A percentile compares a stretch with the other conserved stretches of the same genome.
Conservation (phyloP, 108 stramenopile genomes). For the Cyclostephanos tholiformis region DNA sequence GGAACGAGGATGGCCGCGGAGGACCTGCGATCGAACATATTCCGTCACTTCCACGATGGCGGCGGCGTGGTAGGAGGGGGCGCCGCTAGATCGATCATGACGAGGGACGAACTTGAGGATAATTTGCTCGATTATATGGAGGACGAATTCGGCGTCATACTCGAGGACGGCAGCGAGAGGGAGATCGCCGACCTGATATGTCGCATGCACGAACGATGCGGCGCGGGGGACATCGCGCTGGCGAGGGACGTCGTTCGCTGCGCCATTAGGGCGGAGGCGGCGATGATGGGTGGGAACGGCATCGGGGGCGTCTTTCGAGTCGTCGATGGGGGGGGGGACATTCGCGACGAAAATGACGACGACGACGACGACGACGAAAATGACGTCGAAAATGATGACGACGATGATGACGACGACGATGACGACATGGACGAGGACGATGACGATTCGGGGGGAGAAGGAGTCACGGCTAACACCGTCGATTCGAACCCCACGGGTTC, state of each 20-base stretch:
- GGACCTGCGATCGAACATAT: constrained; percentile 49
- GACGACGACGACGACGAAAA: too few relatives aligned
- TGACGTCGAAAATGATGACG: not conserved
- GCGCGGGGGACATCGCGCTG: constrained; percentile 58
- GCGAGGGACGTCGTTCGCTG: constrained; percentile 56
- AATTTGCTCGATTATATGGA: constrained; percentile 82
- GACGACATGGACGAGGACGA: constrained; percentile 13
- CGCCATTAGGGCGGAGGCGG: constrained; percentile 55
- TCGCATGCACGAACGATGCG: constrained; percentile 76
- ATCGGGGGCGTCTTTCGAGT: constrained; percentile 60
- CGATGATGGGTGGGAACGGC: constrained; percentile 36
- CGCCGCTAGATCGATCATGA: constrained; percentile 46
- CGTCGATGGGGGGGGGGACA: constrained; percentile 12
- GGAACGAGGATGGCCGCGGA: constrained; percentile 58
- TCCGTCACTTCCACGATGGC: constrained; percentile 60
- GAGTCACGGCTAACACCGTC: not conserved
- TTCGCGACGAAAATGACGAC: not conserved
- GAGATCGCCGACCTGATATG: constrained; percentile 76
- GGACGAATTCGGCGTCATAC: constrained; percentile 82
- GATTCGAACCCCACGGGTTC: too few relatives aligned
- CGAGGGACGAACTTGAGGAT: constrained; percentile 68
- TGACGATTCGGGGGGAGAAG: constrained; percentile 7
- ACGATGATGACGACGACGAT: not conserved
- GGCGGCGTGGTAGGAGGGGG: too few relatives aligned
- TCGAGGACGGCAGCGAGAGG: constrained; percentile 79